Conservation (phyloP, 768 basidiomycete species). For the Collybia nuda region DNA sequence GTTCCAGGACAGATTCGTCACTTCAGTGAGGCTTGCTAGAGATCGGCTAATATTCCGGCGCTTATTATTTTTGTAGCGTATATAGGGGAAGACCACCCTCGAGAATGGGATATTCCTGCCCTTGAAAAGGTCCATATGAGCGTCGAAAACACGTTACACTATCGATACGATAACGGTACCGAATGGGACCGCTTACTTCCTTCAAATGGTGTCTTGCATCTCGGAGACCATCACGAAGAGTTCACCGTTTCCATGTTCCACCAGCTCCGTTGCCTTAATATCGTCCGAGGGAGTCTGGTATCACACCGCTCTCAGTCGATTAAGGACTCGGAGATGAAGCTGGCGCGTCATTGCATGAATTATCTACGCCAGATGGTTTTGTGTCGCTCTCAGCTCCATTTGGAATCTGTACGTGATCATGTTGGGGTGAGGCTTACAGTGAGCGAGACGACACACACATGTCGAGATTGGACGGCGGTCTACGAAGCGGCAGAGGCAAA, state of each 20-base stretch:
- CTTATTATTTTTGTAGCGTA: no score
- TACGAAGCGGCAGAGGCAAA: not conserved
- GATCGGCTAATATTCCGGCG: no score
- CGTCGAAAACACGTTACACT: not conserved
- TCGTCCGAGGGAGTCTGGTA: conserved; percentile 19
- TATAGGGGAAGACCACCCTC: no score
- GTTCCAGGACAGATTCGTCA: no score
- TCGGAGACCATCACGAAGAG: conserved; percentile 27
- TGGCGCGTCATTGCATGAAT: conserved; percentile 29
- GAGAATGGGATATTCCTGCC: not conserved
- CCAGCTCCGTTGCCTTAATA: conserved; percentile 33
- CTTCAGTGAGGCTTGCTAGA: no score
- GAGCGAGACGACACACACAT: not conserved
- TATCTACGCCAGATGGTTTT: conserved; percentile 33
- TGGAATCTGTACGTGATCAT: conserved; percentile 18
- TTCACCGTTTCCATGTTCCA: conserved; percentile 36
- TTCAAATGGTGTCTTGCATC: conserved; percentile 25
- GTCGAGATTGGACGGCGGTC: not conserved
- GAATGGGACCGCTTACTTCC: not conserved
- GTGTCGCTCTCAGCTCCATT: conserved; percentile 24
- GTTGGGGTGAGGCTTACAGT: not conserved
- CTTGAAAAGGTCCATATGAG: not conserved
- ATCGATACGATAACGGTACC: not conserved
- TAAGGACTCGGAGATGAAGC: conserved; percentile 6
- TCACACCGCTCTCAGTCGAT: conserved; percentile 21